Evolutionary conservation across 371 early-diverging fungal species (phyloP), one percentile per base, ranked within the genome.

Genomic region (Cokeromyces recurvatus): DNA sequence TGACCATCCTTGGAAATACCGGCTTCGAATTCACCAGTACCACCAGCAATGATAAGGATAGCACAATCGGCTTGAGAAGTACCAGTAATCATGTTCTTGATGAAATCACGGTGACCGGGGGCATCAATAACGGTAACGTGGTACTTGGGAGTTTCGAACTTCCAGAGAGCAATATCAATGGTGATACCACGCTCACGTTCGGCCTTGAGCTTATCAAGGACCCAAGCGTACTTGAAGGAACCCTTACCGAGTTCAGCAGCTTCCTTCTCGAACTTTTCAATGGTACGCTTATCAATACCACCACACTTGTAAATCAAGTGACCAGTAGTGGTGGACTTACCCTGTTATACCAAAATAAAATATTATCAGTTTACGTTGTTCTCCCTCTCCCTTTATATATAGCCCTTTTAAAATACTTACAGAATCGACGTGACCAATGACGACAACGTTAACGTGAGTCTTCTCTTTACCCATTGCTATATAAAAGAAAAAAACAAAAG

Each of bases 371-470:
- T 29, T 29, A 5, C 29, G 11, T 29, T 11, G 29, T 29, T 29
- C 29, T 5, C 11, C 29, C 29, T 8, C 11, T 29, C 8, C 11
- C 29, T 29, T 29, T 5, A 8, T 29, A 29, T 29, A 5, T 11
- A 16, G 34, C 19, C 19, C 4, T 27, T 40, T 14, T 34, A 15
- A 34, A 34, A 34, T 11, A 84, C 92, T 94, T 77, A 93, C 94
- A 64, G 94, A 92, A 82, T 95, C 99, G 85, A 98, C 99, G 90
- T 99, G 98, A 57, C 99, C 99, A 73, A 97, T 95, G 81, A 99
- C 95, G 74, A 97, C 94, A 79, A 97, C 87, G 85, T 89, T 91
- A 73, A 92, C 82, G 85, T 91, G 91, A 71, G 65, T 70, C 85
- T 94, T 92, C 70, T 91, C 93, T 76, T 94, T 92, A 66, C 92